These are phyloP conservation scores for Conticribra guillardii DNA, from an alignment of 108 stramenopile species.

Conservation along the genomic window DNA sequence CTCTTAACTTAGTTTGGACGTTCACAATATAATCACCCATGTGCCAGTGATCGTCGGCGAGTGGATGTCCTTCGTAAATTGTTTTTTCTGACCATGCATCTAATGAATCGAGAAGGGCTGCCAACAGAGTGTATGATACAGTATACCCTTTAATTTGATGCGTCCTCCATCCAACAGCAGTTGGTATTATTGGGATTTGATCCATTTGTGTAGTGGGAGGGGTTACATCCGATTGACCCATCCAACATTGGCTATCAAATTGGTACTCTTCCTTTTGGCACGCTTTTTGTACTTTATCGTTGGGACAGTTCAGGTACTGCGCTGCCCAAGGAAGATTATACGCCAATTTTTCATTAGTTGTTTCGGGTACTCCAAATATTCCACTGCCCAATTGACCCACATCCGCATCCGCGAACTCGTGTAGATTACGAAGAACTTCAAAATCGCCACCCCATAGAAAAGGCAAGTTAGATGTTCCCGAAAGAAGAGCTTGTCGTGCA, in stretches of 20 bases:
- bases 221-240: conserved; percentile 54
- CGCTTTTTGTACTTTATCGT: conserved; percentile 25
- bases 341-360: conserved; percentile 57
- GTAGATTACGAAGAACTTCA: conserved; percentile 61
- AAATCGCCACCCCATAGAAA: conserved; percentile 65
- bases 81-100: conserved; percentile 69
- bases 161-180: conserved; percentile 63
- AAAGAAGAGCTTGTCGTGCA: conserved; percentile 68
- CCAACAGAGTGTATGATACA: conserved; percentile 62
- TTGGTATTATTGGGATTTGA: conserved; percentile 59
- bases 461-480: conserved; percentile 62
- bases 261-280: conserved; percentile 57
- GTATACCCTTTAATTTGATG: conserved; percentile 79
- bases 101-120: conserved; percentile 66
- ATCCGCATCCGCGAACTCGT: conserved; percentile 76
- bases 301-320: conserved; percentile 67
- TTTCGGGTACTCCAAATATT: conserved; percentile 51
- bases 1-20: conserved; percentile 41
- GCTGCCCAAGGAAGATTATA: conserved; percentile 67
- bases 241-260: conserved; percentile 74
- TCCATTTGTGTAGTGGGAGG: conserved; percentile 55
- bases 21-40: conserved; percentile 53
- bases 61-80: conserved; percentile 77
- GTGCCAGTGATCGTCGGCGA: conserved; percentile 74
- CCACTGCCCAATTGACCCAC: conserved; percentile 74